Base-by-base conservation (phyloP, 73 alveolate genomes). In the Breviolum minutum region DNA sequence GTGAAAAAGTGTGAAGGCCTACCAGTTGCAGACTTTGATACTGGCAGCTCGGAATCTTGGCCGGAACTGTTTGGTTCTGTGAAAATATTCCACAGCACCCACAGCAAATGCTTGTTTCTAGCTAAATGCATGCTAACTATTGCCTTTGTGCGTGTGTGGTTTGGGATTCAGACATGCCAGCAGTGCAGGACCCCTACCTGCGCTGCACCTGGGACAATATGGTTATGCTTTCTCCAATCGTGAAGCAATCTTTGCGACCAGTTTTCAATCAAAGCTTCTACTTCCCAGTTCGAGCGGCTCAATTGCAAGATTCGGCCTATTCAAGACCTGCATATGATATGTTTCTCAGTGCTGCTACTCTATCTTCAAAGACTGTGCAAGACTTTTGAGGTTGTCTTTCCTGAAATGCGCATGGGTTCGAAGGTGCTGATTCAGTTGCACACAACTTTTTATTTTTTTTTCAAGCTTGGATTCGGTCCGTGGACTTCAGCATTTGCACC, bases 251-350 rank as follows among this genome's bases (percentile, higher is more conserved):
- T 19, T 8, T 69, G 74, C 85, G 99, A 1, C 99, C 99, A 6
- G 99, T 95, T 14, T 95, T 95, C 99, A 95, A 95, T 68, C 94
- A 81, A 69, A 95, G 88, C 64, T 95, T 95, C 60, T 95, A 95
- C 79, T 95, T 95, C 79, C 99, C 99, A 3, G 99, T 93, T 80
- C 29, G 98, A 24, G 91, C 27, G 62, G 13, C 91, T 76, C 40
- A 17, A 11, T 66, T 29, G 68, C 62, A 63, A 22, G 14, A 19
- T 8, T 20, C 88, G 68, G 11, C 69, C 54, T 40, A 11, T 8
- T 77, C 19, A 13, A 29, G 87, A 77, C 24, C 81, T 9, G 87
- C 77, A 68, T 11, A 12, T 13, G 86, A 30, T 27, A 7, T 9
- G 24, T 17, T 68, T 17, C 77, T 68, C 77, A 68, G 77, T 22